These are phyloP conservation scores for Sugiyamaella sp. DNA, from an alignment of 1,139 yeast species.

Conservation along the genomic window DNA sequence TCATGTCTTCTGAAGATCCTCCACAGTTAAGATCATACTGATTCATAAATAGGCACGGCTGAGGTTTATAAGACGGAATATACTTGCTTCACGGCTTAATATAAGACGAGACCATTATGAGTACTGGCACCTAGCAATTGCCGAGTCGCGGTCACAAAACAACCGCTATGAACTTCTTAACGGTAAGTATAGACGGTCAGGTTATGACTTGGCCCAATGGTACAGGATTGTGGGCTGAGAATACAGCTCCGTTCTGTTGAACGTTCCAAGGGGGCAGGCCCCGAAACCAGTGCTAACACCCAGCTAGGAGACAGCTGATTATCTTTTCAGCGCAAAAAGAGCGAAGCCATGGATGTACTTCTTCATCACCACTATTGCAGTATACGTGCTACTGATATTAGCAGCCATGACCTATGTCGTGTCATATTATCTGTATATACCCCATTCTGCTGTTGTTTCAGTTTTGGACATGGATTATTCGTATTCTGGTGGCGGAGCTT, in stretches of 20 bases:
- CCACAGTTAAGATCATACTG: background rate
- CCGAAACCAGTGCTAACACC: conserved; percentile 2
- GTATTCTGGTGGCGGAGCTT: conserved; percentile 22
- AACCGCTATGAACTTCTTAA: conserved; percentile 6
- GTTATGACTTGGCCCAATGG: background rate
- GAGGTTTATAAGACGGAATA: too few species aligned
- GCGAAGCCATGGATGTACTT: conserved; percentile 27
- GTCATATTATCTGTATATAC: conserved; percentile 33
- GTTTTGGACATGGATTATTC: conserved; percentile 33
- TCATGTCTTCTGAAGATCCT: background rate
- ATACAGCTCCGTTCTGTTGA: too few species aligned
- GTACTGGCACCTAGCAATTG: background rate
- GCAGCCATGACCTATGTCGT: conserved; percentile 32
- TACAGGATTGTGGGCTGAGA: too few species aligned
- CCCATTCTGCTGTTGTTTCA: conserved; percentile 27
- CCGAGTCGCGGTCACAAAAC: background rate
- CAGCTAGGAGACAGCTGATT: conserved; percentile 20
- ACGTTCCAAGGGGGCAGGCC: too few species aligned
- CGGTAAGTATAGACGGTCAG: background rate
- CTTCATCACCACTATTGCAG: conserved; percentile 23
- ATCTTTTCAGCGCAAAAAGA: conserved; percentile 18
- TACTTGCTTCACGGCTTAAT: too few species aligned
- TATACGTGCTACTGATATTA: conserved; percentile 24
- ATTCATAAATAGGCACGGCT: background rate
- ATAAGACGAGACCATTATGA: background rate